Base-by-base conservation (phyloP, 768 basidiomycete genomes). In the Collybia sordida region DNA sequence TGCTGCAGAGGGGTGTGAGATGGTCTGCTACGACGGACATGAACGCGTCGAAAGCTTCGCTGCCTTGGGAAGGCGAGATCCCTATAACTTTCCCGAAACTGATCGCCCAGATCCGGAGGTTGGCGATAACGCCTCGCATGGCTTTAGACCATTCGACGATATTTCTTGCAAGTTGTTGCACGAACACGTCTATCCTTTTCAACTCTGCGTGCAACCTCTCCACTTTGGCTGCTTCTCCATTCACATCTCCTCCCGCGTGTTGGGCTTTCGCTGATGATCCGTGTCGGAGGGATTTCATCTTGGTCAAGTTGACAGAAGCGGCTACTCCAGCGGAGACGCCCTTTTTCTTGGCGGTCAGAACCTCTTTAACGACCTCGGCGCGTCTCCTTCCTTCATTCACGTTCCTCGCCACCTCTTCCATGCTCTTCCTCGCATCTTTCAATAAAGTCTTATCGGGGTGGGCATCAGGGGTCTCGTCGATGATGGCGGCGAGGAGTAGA, bases 321-420 rank as follows among this genome's bases (percentile, higher is more conserved):
- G 80, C 68, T 17, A 82, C 75, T 3, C 75, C 72, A 25, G 82
- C 68, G 38, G 69, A 64, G 38, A 66, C 60, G 3, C 64, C 72
- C 50, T 69, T 74, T 62, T 68, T 67, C 31, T 68, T 74, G n/a
- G 70, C 63, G 1, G 68, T 71, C 35, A 93, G 73, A 28, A 90
- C 86, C 56, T 86, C 86, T 56, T 83, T 86, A 6, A 93, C 83
- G 34, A 92, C 86, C 64, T 93, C 91, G 45, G 82, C 80, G 11
- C 90, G 72, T 47, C 90, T 70, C 50, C 88, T 72, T 15, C 82
- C 86, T 61, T 93, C 91, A 47, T 93, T 93, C 8, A 93, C 85
- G 46, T 81, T 81, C 56, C 80, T 71, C 0, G 89, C 88, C 4
- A 89, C 82, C 47, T 83, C 82, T 59, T 91, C 88, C 69, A 91